Evolutionary conservation across 2,329 filamentous ascomycete species (phyloP).

Genomic region (Neoscytalidium dimidiatum): DNA sequence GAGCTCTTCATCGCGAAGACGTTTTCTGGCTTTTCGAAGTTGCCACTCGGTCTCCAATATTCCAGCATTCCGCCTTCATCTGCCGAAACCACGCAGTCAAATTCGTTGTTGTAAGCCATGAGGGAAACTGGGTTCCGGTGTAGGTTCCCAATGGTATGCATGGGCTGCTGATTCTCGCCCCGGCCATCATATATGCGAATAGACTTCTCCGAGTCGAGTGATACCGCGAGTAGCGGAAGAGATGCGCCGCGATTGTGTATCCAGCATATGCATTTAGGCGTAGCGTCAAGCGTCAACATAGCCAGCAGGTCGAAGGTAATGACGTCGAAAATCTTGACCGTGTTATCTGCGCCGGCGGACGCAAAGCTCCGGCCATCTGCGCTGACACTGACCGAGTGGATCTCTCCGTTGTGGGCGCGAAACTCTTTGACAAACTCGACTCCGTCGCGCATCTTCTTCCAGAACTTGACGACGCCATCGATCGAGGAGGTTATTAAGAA

Average conservation of each 20-base stretch:
- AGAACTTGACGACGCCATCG: constrained; percentile 98
- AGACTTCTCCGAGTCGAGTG: constrained; percentile 69
- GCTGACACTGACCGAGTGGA: constrained; percentile 81
- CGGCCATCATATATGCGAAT: constrained; percentile 88
- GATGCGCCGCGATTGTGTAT: constrained; percentile 87
- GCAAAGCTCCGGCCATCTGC: constrained; percentile 92
- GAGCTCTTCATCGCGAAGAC: constrained; percentile 93
- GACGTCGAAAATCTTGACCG: constrained; percentile 75
- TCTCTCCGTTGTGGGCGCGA: constrained; percentile 82
- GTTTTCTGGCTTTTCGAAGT: constrained; percentile 85
- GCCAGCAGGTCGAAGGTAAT: constrained; percentile 69
- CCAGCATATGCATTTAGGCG: constrained; percentile 84
- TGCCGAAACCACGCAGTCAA: constrained; percentile 86
- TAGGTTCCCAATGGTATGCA: constrained; percentile 77
- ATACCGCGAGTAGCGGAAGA: constrained; percentile 80
- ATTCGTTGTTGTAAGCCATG: constrained; percentile 86
- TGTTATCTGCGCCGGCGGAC: constrained; percentile 77
- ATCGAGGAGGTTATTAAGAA: constrained; percentile 93
- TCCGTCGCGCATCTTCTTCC: constrained; percentile 90
- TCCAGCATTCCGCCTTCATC: constrained; percentile 94
- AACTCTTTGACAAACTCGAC: constrained; percentile 99
- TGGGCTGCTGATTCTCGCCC: constrained; percentile 73
- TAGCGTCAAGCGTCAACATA: constrained; percentile 76
- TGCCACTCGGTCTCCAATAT: constrained; percentile 84
- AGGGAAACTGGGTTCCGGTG: constrained; percentile 79